Percentiles rank a stretch among this genome's conserved stretches.
Evolutionary conservation across 768 basidiomycete genomes (phyloP).

Genomic region (Tricholoma saponaceum): DNA sequence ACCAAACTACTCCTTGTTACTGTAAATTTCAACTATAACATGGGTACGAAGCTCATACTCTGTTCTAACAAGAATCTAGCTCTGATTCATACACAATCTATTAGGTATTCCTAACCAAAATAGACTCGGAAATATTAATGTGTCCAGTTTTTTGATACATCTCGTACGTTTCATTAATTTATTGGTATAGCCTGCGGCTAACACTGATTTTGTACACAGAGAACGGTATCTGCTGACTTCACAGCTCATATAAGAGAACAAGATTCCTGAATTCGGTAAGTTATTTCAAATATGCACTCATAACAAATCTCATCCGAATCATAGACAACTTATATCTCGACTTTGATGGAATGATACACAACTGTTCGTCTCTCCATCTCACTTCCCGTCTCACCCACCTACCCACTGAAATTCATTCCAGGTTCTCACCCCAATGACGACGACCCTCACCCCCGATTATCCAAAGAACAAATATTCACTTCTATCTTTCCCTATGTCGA

Average conservation of each 20-base stretch:
- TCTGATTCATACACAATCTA: neutral
- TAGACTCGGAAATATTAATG: constrained; percentile 12
- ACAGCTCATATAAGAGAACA: constrained; percentile 96
- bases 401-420: constrained; percentile 22
- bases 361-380: constrained; percentile 43
- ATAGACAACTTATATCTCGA: constrained; percentile 89
- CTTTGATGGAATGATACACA: constrained; percentile 92
- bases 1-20: neutral
- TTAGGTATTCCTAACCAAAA: constrained; percentile 55
- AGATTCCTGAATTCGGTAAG: constrained; percentile 96
- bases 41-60: constrained; percentile 11
- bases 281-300: neutral
- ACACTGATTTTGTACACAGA: constrained; percentile 35
- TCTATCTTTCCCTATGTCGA: constrained; percentile 97
- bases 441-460: constrained; percentile 91
- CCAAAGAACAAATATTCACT: constrained; percentile 96
- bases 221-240: constrained; percentile 98
- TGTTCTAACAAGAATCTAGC: neutral
- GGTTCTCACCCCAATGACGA: constrained; percentile 97
- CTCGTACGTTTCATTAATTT: constrained; percentile 53
- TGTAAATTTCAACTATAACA: constrained; percentile 5
- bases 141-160: constrained; percentile 92
- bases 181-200: neutral
- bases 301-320: neutral
- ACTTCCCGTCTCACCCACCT: too few species aligned